phyloP scores from a whole-genome alignment of 768 basidiomycete species.

The Rickenella mellea region DNA sequence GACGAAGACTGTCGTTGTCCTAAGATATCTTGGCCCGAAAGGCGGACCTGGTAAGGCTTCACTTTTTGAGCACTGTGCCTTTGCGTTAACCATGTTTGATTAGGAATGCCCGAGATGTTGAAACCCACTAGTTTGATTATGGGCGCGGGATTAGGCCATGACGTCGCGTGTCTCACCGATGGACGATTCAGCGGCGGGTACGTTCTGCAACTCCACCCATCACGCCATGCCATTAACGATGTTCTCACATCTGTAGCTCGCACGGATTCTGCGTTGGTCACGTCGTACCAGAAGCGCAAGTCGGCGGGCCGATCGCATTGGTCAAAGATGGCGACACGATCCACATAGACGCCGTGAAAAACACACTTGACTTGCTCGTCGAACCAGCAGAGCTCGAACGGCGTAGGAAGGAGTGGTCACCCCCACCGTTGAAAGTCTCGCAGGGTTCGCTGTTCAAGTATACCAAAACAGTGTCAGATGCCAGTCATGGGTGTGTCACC shows the following conservation, averaged over 20 bases:
- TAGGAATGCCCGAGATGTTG: constrained; percentile 99
- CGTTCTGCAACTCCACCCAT: constrained; percentile 19
- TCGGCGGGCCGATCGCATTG: constrained; percentile 83
- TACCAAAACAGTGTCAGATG: constrained; percentile 78
- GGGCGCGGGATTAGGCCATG: constrained; percentile 93
- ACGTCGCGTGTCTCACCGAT: constrained; percentile 95
- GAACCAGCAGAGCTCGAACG: constrained; percentile 69
- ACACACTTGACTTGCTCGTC: constrained; percentile 72
- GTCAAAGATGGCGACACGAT: constrained; percentile 77
- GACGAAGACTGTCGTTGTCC: constrained; percentile 92
- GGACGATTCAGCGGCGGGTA: constrained; percentile 98
- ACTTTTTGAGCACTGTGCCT: background rate
- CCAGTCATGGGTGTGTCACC: constrained; percentile 87
- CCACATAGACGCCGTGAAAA: constrained; percentile 77
- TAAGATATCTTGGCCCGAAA: constrained; percentile 93
- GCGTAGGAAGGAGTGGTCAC: constrained; percentile 65
- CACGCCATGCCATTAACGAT: constrained; percentile 11
- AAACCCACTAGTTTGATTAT: constrained; percentile 97
- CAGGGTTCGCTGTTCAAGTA: constrained; percentile 88
- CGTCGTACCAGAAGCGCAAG: constrained; percentile 53
- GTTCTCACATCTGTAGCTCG: constrained; percentile 43
- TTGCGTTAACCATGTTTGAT: constrained; percentile 6
- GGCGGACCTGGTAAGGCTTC: constrained; percentile 89
- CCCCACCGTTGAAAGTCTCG: constrained; percentile 76
- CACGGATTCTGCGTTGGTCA: constrained; percentile 94